These are phyloP conservation scores for Pleurotus sapidus DNA, from an alignment of 768 basidiomycete genomes.

Conservation along the genomic window DNA sequence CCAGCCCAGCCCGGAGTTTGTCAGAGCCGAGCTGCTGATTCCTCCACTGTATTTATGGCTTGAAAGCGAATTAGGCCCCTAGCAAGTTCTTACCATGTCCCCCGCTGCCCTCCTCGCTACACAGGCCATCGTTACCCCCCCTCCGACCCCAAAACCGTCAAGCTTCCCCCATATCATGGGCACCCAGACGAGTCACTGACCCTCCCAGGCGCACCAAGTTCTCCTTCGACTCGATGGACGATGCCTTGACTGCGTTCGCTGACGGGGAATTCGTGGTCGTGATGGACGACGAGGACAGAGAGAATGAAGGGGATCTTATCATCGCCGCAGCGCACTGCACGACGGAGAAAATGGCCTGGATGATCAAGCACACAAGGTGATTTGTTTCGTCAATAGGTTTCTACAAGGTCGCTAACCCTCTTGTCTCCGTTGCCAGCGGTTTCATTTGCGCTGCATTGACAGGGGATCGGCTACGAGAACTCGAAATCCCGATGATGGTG, in stretches of 20 bases:
- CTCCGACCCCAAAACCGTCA: slow-evolving; percentile 16
- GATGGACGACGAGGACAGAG: slow-evolving; percentile 93
- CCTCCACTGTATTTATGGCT: too few species aligned
- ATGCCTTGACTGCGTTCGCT: slow-evolving; percentile 72
- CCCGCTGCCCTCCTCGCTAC: background rate
- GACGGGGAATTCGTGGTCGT: slow-evolving; percentile 92
- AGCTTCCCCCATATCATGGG: slow-evolving; percentile 23
- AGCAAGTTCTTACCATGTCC: slow-evolving; percentile 8
- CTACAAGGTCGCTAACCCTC: background rate
- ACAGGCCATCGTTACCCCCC: background rate
- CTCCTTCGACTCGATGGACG: slow-evolving; percentile 77
- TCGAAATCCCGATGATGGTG: slow-evolving; percentile 95
- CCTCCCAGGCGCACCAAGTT: slow-evolving; percentile 38
- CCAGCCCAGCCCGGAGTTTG: slow-evolving; percentile 5
- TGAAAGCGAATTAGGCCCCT: background rate
- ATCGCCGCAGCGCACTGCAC: slow-evolving; percentile 82
- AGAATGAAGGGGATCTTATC: slow-evolving; percentile 98
- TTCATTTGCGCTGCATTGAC: slow-evolving; percentile 92
- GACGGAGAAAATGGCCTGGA: slow-evolving; percentile 98
- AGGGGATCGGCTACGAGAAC: slow-evolving; percentile 65
- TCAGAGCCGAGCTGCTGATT: slow-evolving; percentile 6
- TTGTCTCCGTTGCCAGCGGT: slow-evolving; percentile 50
- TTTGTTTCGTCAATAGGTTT: slow-evolving; percentile 17
- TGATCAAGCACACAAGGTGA: slow-evolving; percentile 94
- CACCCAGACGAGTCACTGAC: slow-evolving; percentile 29